Evolutionary conservation across 306 rosid species (phyloP).

Genomic region (Vigna radiata): DNA sequence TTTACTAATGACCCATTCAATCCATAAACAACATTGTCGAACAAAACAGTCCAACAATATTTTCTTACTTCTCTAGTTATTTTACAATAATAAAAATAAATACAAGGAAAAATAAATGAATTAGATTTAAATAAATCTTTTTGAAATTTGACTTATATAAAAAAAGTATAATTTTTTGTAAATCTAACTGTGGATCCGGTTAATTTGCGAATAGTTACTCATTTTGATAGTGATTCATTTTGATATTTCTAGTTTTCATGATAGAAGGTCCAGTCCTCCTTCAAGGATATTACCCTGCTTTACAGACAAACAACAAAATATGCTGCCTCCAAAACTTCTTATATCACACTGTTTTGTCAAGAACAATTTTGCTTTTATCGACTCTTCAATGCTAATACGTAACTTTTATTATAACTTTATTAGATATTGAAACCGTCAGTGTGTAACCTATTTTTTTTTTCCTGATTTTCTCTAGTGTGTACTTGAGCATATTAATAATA

Average conservation of each 20-base stretch:
- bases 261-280: slow-evolving; percentile 97
- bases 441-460: no score
- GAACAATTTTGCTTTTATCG: neutral
- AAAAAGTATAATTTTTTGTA: no score
- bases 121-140: no score
- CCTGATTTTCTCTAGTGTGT: no score
- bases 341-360: slow-evolving; percentile 1
- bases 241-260: no score
- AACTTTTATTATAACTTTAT: no score
- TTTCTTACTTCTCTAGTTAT: neutral
- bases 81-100: slow-evolving; percentile 25
- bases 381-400: neutral
- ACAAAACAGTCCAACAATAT: slow-evolving; percentile 2
- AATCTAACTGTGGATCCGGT: no score
- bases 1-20: neutral
- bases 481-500: no score
- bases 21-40: neutral
- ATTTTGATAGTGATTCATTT: no score
- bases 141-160: no score
- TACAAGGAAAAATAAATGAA: slow-evolving; percentile 27
- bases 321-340: neutral
- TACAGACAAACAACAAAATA: neutral
- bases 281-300: slow-evolving; percentile 90
- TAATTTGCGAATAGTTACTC: no score
- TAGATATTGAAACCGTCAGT: no score